Conservation (phyloP, 2,329 filamentous ascomycete species). For the Alternaria ventricosa region DNA sequence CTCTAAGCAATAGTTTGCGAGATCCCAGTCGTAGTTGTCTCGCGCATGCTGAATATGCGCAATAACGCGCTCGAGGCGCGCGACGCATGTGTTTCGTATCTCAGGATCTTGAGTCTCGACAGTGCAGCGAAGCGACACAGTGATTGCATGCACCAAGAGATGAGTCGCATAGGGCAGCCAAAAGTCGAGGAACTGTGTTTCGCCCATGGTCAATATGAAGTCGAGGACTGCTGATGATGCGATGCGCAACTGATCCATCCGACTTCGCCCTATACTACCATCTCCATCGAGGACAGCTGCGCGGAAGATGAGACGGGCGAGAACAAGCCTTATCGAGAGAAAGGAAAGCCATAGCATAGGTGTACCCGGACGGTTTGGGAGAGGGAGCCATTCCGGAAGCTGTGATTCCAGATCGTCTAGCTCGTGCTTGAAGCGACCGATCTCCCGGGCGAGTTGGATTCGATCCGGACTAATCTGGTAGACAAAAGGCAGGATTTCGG, state of each 20-base stretch:
- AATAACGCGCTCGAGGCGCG: slow-evolving; percentile 57
- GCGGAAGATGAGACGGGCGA: slow-evolving; percentile 47
- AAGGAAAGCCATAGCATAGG: slow-evolving; percentile 52
- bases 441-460: slow-evolving; percentile 32
- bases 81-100: slow-evolving; percentile 54
- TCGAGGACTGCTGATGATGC: slow-evolving; percentile 59
- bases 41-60: slow-evolving; percentile 56
- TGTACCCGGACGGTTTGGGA: slow-evolving; percentile 37
- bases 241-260: slow-evolving; percentile 55
- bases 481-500: slow-evolving; percentile 48
- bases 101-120: slow-evolving; percentile 58
- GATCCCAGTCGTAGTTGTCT: slow-evolving; percentile 62
- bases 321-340: slow-evolving; percentile 48
- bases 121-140: slow-evolving; percentile 59
- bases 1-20: slow-evolving; percentile 62
- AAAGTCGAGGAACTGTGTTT: slow-evolving; percentile 59
- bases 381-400: slow-evolving; percentile 44
- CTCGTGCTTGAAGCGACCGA: slow-evolving; percentile 41
- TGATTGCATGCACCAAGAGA: slow-evolving; percentile 61
- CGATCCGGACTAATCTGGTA: slow-evolving; percentile 45
- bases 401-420: slow-evolving; percentile 44
- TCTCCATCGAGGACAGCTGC: slow-evolving; percentile 35
- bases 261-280: slow-evolving; percentile 30
- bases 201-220: slow-evolving; percentile 56
- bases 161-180: slow-evolving; percentile 60